Evolutionary conservation across 176 grass and related monocot genomes (phyloP).

Genomic region (Dactylis glomerata): DNA sequence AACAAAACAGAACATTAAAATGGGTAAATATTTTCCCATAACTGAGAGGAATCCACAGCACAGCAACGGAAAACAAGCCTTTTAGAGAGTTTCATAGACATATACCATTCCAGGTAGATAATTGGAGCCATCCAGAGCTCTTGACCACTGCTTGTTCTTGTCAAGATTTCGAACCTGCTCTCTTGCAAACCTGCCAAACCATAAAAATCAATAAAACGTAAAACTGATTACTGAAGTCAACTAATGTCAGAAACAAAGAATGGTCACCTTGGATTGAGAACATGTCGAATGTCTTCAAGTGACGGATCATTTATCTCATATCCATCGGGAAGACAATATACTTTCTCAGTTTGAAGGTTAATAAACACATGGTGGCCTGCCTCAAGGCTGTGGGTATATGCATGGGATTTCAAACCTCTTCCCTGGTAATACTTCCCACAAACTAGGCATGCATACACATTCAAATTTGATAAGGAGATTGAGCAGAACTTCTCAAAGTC

Average conservation of each 20-base stretch:
- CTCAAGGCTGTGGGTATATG: constrained; percentile 97
- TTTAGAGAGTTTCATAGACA: neutral
- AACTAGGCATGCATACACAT: constrained; percentile 94
- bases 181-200: constrained; percentile 60
- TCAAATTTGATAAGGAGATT: constrained; percentile 96
- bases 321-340: constrained; percentile 96
- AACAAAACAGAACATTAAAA: neutral
- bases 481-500: constrained; percentile 99
- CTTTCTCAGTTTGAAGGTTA: constrained; percentile 96
- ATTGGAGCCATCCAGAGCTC: constrained; percentile 94
- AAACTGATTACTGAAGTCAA: neutral
- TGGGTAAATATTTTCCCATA: no score
- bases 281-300: constrained; percentile 88
- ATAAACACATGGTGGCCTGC: constrained; percentile 94
- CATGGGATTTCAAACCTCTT: constrained; percentile 96
- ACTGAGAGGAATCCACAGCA: neutral
- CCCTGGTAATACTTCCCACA: constrained; percentile 99
- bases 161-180: constrained; percentile 82
- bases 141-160: constrained; percentile 99
- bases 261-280: constrained; percentile 88
- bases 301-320: constrained; percentile 96
- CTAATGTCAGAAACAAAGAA: neutral
- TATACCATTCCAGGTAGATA: constrained; percentile 99
- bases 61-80: neutral
- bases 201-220: neutral